A percentile compares a stretch with the other conserved stretches of the same genome.
These are phyloP conservation scores for Paratinospora sagittata DNA, from an alignment of 164 flowering plant genomes.

Conservation along the genomic window DNA sequence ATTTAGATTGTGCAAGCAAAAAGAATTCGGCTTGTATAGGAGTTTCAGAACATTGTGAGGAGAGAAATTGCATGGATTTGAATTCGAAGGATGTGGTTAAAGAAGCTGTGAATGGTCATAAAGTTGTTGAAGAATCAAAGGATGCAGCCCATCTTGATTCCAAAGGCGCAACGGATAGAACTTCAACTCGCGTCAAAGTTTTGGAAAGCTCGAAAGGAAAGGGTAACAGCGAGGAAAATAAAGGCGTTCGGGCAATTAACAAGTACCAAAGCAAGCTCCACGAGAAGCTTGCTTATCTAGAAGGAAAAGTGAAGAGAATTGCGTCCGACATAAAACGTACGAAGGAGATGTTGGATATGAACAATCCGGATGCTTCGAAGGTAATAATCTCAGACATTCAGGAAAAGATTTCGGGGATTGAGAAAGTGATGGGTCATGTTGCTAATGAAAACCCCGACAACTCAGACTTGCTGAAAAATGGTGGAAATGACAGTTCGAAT, in stretches of 20 bases:
- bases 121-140: constrained; percentile 1
- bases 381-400: constrained; percentile 75
- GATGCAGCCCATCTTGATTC: background rate
- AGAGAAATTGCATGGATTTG: constrained; percentile 8
- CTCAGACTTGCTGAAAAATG: constrained; percentile 11
- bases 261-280: constrained; percentile 76
- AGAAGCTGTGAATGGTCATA: constrained; percentile 13
- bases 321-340: constrained; percentile 86
- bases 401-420: constrained; percentile 82
- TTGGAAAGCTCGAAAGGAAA: constrained; percentile 28
- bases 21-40: background rate
- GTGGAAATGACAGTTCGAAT: constrained; percentile 13
- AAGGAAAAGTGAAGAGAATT: constrained; percentile 86
- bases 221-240: constrained; percentile 20
- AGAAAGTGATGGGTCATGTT: constrained; percentile 71
- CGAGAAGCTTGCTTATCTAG: constrained; percentile 87
- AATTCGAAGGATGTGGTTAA: constrained; percentile 11
- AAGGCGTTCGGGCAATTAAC: constrained; percentile 10
- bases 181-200: constrained; percentile 10
- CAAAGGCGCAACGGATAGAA: constrained; percentile 16
- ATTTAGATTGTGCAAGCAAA: constrained; percentile 1
- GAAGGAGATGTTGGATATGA: constrained; percentile 84
- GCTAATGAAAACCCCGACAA: constrained; percentile 25
- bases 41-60: constrained; percentile 11
- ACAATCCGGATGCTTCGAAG: constrained; percentile 73